These are phyloP conservation scores for Amanita polypyramis DNA, from an alignment of 768 basidiomycete genomes.

Conservation along the genomic window DNA sequence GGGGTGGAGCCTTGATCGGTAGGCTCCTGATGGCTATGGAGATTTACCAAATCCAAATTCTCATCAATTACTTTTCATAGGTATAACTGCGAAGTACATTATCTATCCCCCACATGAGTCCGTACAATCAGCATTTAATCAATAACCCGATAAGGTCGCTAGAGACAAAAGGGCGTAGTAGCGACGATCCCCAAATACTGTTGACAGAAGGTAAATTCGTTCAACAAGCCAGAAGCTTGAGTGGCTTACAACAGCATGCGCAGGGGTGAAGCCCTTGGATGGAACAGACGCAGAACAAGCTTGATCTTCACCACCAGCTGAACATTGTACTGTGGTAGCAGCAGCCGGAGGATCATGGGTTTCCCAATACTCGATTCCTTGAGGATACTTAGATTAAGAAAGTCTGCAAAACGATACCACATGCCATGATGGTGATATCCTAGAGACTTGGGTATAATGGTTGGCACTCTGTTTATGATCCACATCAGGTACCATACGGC, in stretches of 20 bases:
- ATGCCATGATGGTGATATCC: conserved; percentile 47
- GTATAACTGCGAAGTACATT: too few relatives aligned
- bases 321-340: conserved; percentile 31
- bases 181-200: conserved; percentile 30
- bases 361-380: conserved; percentile 45
- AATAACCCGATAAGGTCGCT: background rate
- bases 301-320: conserved; percentile 36
- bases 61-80: too few relatives aligned
- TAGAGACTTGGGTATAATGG: conserved; percentile 33
- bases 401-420: background rate
- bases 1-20: too few relatives aligned
- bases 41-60: too few relatives aligned
- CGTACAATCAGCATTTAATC: too few relatives aligned
- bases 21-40: too few relatives aligned
- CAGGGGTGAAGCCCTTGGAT: conserved; percentile 31
- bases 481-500: background rate
- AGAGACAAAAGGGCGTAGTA: conserved; percentile 28
- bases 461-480: conserved; percentile 30
- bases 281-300: conserved; percentile 38
- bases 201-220: background rate
- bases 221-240: background rate
- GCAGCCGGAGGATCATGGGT: conserved; percentile 28
- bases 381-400: background rate
- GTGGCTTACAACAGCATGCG: conserved; percentile 32
- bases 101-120: too few relatives aligned